Conservation (phyloP, 176 grass and related monocot species). For the sorghum (Sorghum bicolor) region DNA sequence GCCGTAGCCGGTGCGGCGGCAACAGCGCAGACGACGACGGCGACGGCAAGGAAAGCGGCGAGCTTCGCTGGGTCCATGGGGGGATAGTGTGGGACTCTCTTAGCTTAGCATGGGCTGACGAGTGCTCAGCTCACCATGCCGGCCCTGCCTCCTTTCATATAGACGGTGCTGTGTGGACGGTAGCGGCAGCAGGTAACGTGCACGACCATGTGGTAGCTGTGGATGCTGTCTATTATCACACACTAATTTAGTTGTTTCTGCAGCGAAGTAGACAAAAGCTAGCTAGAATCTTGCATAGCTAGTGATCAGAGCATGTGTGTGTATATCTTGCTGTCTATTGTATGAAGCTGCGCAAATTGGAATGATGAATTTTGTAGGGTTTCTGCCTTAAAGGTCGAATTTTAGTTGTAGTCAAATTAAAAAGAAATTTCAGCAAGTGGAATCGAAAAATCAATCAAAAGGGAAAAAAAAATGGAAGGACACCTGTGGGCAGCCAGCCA, state of each 20-base stretch:
- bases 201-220: background rate
- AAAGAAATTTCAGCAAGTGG: too few relatives aligned
- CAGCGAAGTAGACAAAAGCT: background rate
- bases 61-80: slow-evolving; percentile 3
- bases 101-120: background rate
- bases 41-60: background rate
- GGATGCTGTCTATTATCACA: slow-evolving; percentile 18
- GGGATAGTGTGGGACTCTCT: background rate
- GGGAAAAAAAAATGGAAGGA: too few relatives aligned
- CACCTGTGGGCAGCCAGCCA: too few relatives aligned
- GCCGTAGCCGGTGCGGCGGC: background rate
- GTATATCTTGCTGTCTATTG: background rate
- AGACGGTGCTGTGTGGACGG: slow-evolving; percentile 5
- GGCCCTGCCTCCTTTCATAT: slow-evolving; percentile 5
- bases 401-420: too few relatives aligned
- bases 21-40: background rate
- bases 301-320: background rate
- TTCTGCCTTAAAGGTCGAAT: too few relatives aligned
- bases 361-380: too few relatives aligned
- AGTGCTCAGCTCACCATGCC: background rate
- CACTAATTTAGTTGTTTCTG: background rate
- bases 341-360: too few relatives aligned
- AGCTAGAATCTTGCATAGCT: background rate
- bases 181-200: slow-evolving; percentile 17
- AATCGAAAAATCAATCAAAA: too few relatives aligned